phyloP scores from a whole-genome alignment of 257 asterid species.

The Forsythia viridissima region DNA sequence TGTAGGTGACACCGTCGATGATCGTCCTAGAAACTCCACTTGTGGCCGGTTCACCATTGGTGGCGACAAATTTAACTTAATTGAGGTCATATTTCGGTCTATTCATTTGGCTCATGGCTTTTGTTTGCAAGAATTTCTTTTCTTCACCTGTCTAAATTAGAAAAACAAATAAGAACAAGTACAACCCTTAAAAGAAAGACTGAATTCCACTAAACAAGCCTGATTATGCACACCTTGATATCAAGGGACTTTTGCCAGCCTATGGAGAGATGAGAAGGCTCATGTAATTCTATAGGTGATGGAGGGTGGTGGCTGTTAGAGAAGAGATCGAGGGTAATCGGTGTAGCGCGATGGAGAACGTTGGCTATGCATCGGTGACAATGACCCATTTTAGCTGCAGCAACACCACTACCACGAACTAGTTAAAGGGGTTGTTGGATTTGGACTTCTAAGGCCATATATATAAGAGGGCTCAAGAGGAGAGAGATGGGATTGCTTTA shows the following conservation, averaged over 20 bases:
- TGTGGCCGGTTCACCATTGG: no score
- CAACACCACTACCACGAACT: constrained; percentile 18
- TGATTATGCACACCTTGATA: not conserved
- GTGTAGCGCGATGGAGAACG: no score
- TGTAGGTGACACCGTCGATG: constrained; percentile 20
- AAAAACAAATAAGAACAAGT: not conserved
- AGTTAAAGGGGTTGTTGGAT: constrained; percentile 25
- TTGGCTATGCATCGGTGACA: constrained; percentile 2
- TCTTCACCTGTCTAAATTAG: constrained; percentile 8
- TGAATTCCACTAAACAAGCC: not conserved
- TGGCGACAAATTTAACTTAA: constrained; percentile 34
- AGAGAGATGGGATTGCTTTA: no score
- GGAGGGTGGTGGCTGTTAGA: not conserved
- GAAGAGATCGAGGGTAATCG: no score
- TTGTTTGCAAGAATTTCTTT: not conserved
- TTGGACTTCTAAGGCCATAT: no score
- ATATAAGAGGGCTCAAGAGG: no score
- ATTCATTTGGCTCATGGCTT: constrained; percentile 28
- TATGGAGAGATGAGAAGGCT: not conserved
- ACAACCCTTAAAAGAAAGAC: not conserved
- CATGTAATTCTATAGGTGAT: not conserved
- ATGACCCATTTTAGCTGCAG: not conserved
- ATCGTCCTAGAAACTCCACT: constrained; percentile 25
- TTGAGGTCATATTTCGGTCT: constrained; percentile 21
- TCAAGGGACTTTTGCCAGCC: no score